Evolutionary conservation across 805 yeast species (phyloP).

Genomic region (Ascoidea tarda): DNA sequence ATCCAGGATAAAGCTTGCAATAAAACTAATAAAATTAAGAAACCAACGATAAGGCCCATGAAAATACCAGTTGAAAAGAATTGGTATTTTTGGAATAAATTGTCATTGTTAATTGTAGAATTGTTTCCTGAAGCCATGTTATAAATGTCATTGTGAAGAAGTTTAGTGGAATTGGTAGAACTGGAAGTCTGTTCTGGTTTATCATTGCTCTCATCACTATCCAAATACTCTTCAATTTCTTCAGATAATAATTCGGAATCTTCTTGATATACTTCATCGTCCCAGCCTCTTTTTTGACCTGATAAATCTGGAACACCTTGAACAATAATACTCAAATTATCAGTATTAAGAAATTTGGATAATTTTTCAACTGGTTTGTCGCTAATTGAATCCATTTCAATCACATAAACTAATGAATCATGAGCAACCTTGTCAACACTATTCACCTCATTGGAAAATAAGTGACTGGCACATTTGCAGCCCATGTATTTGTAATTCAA

Average conservation of each 20-base stretch:
- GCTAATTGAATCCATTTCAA: not conserved
- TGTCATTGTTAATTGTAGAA: conserved; percentile 12
- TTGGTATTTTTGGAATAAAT: conserved; percentile 49
- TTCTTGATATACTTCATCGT: not conserved
- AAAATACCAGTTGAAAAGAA: conserved; percentile 67
- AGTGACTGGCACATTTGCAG: too few species aligned
- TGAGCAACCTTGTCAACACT: too few species aligned
- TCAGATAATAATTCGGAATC: not conserved
- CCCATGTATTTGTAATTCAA: not conserved
- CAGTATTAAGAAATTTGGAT: not conserved
- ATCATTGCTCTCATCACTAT: not conserved
- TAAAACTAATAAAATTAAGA: conserved; percentile 35
- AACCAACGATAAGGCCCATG: conserved; percentile 45
- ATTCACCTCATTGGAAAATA: not conserved
- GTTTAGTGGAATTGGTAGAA: not conserved
- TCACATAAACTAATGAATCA: too few species aligned
- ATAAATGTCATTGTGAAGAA: too few species aligned
- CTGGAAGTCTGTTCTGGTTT: not conserved
- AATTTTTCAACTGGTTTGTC: not conserved
- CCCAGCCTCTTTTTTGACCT: not conserved
- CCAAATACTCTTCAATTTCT: not conserved
- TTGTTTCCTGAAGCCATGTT: not conserved
- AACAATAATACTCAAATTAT: too few species aligned
- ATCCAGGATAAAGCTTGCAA: conserved; percentile 45
- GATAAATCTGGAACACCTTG: not conserved